Evolutionary conservation across 768 basidiomycete species (phyloP), one percentile per base, ranked within the genome.

Genomic region (Leucocoprinus birnbaumii): DNA sequence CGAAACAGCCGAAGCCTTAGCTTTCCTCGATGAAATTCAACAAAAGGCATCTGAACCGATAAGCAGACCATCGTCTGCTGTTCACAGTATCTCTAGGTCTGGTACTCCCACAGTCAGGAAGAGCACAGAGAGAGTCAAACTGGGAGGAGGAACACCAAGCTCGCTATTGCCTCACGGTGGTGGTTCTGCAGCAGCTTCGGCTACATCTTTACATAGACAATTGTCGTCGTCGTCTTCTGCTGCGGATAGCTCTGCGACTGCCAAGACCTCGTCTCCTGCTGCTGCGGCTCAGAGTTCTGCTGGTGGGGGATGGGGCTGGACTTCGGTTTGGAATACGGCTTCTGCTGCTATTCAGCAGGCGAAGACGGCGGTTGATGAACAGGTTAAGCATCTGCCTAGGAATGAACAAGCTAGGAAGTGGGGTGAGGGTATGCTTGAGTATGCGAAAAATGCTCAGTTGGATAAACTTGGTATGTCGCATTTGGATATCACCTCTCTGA

Each of bases 11-110:
- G 90, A 92, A 58, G 94, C 91, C 22, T 83, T 95, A 24, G 94
- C 93, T 14, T 96, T 95, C 75, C 83, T 97, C 40, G 91, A 97
- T 68, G 92, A 97, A 71, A 92, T 96, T 60, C 94, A 91, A 0
- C 91, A 91, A 81, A 95, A 93, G 72, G 89, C 86, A 69, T 79
- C 87, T 5, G 90, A 89, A 60, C 87, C 89, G 11, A 83, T 86
- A 18, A 84, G 87, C 24, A 63, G 81, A 3, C 71, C 85, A 4
- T 53, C 51, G 18, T 43, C 51, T 14, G 71, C 80, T 22, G 66
- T 76, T 25, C 77, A 81, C 9, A 35, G 19, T 34, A 71, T 80
- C 53, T 85, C 86, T 50, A 81, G 87, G 45, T 80, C 86, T 31
- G 82, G 85, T 34, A 89, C 88, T 2, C 89, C 89, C 3, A 83